phyloP scores from a whole-genome alignment of 129 eudicot species.

The Mikania micrantha region DNA sequence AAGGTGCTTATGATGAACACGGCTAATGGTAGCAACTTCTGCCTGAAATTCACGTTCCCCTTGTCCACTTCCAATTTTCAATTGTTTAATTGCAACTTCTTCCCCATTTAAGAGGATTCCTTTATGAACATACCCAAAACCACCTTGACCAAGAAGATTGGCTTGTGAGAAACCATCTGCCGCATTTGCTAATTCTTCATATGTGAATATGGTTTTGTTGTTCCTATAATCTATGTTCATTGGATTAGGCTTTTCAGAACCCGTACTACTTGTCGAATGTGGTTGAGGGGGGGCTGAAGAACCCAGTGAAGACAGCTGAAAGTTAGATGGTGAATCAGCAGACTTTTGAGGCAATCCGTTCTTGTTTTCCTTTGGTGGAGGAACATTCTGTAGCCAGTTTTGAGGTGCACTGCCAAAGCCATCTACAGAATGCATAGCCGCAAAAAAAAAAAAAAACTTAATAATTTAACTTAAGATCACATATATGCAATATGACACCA shows the following conservation, averaged over 20 bases:
- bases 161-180: constrained; percentile 51
- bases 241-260: constrained; percentile 33
- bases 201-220: constrained; percentile 50
- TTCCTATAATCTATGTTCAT: constrained; percentile 19
- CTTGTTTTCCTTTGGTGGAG: constrained; percentile 26
- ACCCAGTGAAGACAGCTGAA: constrained; percentile 15
- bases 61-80: constrained; percentile 82
- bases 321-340: constrained; percentile 23
- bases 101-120: constrained; percentile 67
- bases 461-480: neutral
- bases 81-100: constrained; percentile 74
- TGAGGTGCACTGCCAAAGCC: constrained; percentile 35
- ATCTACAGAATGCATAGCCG: constrained; percentile 26
- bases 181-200: constrained; percentile 64
- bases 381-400: constrained; percentile 31
- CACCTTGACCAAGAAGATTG: constrained; percentile 96
- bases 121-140: constrained; percentile 85
- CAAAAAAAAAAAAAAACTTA: constrained; percentile 1
- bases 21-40: constrained; percentile 75
- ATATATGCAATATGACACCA: neutral
- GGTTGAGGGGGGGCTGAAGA: constrained; percentile 32
- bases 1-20: constrained; percentile 73
- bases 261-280: constrained; percentile 35
- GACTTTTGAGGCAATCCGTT: constrained; percentile 27
- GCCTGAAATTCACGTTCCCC: constrained; percentile 99